Conservation (phyloP, 352 stramenopile species). For the Phytophthora multivora region DNA sequence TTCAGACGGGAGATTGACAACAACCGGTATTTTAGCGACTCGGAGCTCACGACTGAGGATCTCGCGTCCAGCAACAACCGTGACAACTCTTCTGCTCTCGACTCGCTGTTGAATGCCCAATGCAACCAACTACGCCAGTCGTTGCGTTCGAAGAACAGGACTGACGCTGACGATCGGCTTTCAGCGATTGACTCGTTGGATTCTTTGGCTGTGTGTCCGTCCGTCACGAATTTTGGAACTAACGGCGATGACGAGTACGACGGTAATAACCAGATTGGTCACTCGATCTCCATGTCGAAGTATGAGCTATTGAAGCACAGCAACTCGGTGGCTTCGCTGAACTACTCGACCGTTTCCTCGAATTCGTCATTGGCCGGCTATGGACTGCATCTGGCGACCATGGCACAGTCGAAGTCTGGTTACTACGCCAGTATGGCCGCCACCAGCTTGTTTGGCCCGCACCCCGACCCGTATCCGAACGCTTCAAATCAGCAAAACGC, state of each 20-base stretch:
- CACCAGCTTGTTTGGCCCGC: conserved; percentile 39
- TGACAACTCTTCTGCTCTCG: conserved; percentile 17
- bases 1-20: conserved; percentile 32
- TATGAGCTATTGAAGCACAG: conserved; percentile 33
- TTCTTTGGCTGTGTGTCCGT: conserved; percentile 37
- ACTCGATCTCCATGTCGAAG: conserved; percentile 24
- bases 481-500: conserved; percentile 22
- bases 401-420: conserved; percentile 41
- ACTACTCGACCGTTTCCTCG: conserved; percentile 53
- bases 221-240: conserved; percentile 25
- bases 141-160: conserved; percentile 19
- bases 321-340: conserved; percentile 44
- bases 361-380: conserved; percentile 50
- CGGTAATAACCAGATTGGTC: conserved; percentile 36
- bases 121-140: conserved; percentile 36
- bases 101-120: conserved; percentile 39
- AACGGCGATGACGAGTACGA: conserved; percentile 32
- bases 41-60: conserved; percentile 36
- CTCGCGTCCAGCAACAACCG: conserved; percentile 23
- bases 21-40: conserved; percentile 34
- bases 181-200: conserved; percentile 35
- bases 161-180: conserved; percentile 21
- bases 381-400: conserved; percentile 41
- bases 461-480: conserved; percentile 39
- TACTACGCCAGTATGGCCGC: conserved; percentile 33